phyloP scores from a whole-genome alignment of 225 moss, liverwort and hornwort genomes.

The Bryum argenteum region DNA sequence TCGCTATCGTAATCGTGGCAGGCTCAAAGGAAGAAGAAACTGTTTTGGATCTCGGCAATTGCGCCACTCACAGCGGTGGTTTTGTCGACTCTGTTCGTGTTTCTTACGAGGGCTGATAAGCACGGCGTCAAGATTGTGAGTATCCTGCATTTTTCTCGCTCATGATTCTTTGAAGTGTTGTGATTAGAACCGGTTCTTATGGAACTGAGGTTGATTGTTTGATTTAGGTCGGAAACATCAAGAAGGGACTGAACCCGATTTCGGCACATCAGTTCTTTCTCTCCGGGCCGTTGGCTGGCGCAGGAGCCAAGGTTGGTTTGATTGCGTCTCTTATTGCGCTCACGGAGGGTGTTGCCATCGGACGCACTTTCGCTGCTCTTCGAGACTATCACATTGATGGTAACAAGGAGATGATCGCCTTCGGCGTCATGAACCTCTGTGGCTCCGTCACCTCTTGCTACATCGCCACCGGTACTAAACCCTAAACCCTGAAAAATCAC shows the following conservation, averaged over 20 bases:
- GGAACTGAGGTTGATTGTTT: not conserved
- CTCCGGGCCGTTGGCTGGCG: slow-evolving; percentile 35
- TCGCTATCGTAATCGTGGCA: slow-evolving; percentile 8
- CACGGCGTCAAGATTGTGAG: slow-evolving; percentile 57
- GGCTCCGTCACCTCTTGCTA: slow-evolving; percentile 68
- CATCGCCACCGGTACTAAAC: slow-evolving; percentile 50
- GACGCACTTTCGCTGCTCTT: slow-evolving; percentile 65
- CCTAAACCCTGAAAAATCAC: not conserved
- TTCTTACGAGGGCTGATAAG: slow-evolving; percentile 44
- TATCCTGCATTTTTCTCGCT: not conserved
- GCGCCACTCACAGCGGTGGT: slow-evolving; percentile 60
- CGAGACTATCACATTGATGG: slow-evolving; percentile 79
- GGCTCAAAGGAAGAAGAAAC: slow-evolving; percentile 47
- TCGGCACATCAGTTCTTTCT: slow-evolving; percentile 52
- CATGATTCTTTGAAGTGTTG: not conserved
- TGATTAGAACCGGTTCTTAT: not conserved
- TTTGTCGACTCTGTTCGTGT: slow-evolving; percentile 57
- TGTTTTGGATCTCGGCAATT: slow-evolving; percentile 61
- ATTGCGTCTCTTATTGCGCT: slow-evolving; percentile 63
- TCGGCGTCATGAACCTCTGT: slow-evolving; percentile 64
- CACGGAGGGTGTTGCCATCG: slow-evolving; percentile 78
- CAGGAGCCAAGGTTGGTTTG: slow-evolving; percentile 63
- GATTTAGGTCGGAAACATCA: slow-evolving; percentile 47
- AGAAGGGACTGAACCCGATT: slow-evolving; percentile 51
- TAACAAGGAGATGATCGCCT: slow-evolving; percentile 79